Conservation (phyloP, 805 yeast species). For the Blastobotrys peoriensis region DNA sequence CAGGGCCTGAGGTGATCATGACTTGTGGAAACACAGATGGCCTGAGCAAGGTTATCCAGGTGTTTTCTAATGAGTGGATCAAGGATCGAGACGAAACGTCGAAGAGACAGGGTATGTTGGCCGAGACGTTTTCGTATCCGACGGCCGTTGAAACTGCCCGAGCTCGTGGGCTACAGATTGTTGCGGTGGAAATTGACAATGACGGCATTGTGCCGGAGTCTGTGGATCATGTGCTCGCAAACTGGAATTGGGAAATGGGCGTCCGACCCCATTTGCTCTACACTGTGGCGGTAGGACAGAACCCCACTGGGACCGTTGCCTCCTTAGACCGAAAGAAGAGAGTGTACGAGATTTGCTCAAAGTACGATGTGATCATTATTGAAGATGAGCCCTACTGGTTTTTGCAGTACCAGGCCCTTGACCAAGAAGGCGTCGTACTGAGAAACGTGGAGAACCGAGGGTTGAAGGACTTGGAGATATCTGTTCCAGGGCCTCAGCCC, state of each 20-base stretch:
- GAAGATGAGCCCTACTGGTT: slow-evolving; percentile 99
- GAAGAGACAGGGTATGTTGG: slow-evolving; percentile 40
- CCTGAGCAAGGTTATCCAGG: slow-evolving; percentile 73
- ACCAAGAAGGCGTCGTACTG: no score
- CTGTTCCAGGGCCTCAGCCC: slow-evolving; percentile 15
- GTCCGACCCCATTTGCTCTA: slow-evolving; percentile 72
- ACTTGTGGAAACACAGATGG: slow-evolving; percentile 84
- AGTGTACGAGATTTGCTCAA: slow-evolving; percentile 69
- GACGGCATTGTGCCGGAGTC: slow-evolving; percentile 72
- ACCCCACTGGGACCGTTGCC: slow-evolving; percentile 91
- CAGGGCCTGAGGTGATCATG: slow-evolving; percentile 63
- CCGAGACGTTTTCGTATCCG: slow-evolving; percentile 75
- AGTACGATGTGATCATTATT: slow-evolving; percentile 76
- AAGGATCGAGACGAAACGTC: slow-evolving; percentile 23
- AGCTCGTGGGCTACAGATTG: slow-evolving; percentile 60
- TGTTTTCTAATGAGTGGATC: slow-evolving; percentile 71
- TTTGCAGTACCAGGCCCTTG: slow-evolving; percentile 77
- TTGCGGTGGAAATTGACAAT: slow-evolving; percentile 73
- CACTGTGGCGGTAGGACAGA: slow-evolving; percentile 93
- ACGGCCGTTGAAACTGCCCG: slow-evolving; percentile 76
- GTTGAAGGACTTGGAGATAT: slow-evolving; percentile 19
- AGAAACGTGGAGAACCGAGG: slow-evolving; percentile 37
- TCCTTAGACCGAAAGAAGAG: slow-evolving; percentile 66
- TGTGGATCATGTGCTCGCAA: slow-evolving; percentile 51
- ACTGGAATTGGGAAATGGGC: slow-evolving; percentile 56